phyloP scores from a whole-genome alignment of 176 grass and related monocot genomes.

The Cenchrus fungigraminus region DNA sequence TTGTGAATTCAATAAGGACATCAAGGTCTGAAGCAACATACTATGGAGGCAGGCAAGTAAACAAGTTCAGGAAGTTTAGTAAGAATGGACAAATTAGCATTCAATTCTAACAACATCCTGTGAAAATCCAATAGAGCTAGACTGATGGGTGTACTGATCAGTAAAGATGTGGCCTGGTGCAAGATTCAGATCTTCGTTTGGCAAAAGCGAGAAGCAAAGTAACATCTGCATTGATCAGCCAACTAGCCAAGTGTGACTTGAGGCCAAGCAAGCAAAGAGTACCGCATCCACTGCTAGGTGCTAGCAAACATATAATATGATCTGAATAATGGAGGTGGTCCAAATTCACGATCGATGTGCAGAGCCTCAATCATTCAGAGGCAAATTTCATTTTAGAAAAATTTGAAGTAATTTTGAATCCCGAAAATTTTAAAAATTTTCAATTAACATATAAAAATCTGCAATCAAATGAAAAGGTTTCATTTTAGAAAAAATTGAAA shows the following conservation, averaged over 20 bases:
- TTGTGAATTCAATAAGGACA: too few species aligned
- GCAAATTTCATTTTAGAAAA: too few species aligned
- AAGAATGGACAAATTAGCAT: too few species aligned
- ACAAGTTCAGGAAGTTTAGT: too few species aligned
- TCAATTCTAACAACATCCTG: too few species aligned
- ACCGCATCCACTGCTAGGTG: conserved; percentile 1
- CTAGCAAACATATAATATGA: background rate
- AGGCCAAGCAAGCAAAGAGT: background rate
- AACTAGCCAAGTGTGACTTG: background rate
- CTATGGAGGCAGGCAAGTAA: too few species aligned
- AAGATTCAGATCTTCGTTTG: conserved; percentile 13
- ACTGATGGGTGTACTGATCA: conserved; percentile 27
- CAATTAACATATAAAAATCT: too few species aligned
- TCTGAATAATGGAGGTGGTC: conserved; percentile 8
- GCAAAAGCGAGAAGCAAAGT: background rate
- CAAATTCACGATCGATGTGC: background rate
- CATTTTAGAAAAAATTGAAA: too few species aligned
- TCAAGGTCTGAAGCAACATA: too few species aligned
- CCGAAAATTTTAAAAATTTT: too few species aligned
- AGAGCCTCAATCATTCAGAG: background rate
- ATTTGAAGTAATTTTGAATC: too few species aligned
- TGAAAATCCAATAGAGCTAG: background rate
- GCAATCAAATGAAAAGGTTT: too few species aligned
- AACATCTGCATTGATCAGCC: conserved; percentile 37
- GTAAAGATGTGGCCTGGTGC: background rate